Percentiles rank a stretch among this genome's conserved stretches.
Conservation (phyloP, 768 basidiomycete species). For the Leccinellum albellum region DNA sequence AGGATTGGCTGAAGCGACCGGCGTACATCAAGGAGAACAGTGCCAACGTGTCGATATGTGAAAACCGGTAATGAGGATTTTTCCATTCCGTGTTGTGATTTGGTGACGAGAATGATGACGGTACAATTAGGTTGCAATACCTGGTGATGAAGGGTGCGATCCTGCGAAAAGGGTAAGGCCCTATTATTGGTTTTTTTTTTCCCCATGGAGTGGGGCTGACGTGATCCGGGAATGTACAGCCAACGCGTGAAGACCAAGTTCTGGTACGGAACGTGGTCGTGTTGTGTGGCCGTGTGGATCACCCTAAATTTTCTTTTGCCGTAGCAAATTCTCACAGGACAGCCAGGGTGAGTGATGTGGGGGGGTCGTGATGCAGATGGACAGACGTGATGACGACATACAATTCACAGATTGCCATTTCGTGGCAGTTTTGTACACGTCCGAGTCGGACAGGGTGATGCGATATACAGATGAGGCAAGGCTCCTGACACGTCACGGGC, state of each 20-base stretch:
- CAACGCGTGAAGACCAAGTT: conserved; percentile 80
- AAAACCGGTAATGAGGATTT: conserved; percentile 58
- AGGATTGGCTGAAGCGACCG: conserved; percentile 82
- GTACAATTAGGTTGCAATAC: conserved; percentile 66
- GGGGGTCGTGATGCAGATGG: background rate
- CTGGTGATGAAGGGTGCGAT: conserved; percentile 86
- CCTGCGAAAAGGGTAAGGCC: conserved; percentile 74
- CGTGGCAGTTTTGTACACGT: conserved; percentile 78
- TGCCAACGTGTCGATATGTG: conserved; percentile 74
- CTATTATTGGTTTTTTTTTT: background rate
- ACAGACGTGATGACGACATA: background rate
- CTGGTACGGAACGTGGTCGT: conserved; percentile 48
- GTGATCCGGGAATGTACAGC: conserved; percentile 35
- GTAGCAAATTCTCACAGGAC: conserved; percentile 69
- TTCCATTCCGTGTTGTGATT: background rate
- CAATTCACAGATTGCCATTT: conserved; percentile 65
- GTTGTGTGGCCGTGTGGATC: conserved; percentile 3
- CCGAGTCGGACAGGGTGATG: conserved; percentile 70
- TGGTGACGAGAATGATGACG: conserved; percentile 12
- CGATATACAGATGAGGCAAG: conserved; percentile 77
- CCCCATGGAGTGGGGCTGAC: conserved; percentile 16
- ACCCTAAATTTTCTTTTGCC: conserved; percentile 12
- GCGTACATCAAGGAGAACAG: conserved; percentile 79
- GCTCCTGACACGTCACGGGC: conserved; percentile 13
- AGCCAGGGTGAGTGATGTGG: conserved; percentile 38